Percentiles rank a stretch among this genome's conserved stretches.
These are phyloP conservation scores for Chrysosporium keratinophilum DNA, from an alignment of 2,329 filamentous ascomycete species.

Conservation along the genomic window DNA sequence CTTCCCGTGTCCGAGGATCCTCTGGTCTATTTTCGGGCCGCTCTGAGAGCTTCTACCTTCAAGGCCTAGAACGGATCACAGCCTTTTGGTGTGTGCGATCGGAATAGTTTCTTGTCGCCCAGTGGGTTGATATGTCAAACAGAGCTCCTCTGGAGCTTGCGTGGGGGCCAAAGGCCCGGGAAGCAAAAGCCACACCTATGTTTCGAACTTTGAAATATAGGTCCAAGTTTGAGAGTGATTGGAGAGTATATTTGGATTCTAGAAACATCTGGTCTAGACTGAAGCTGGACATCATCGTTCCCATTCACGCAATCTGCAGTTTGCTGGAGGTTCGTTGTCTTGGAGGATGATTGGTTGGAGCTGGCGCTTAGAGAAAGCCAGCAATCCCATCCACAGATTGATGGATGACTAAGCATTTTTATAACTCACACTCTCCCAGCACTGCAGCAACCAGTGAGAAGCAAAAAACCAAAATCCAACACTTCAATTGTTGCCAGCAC, in stretches of 20 bases:
- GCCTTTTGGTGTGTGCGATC: not conserved
- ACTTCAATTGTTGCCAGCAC: no score
- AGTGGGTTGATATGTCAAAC: not conserved
- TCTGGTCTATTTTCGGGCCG: not conserved
- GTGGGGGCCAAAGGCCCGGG: not conserved
- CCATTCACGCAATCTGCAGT: not conserved
- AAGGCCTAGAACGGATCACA: constrained; percentile 3
- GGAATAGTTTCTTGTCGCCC: not conserved
- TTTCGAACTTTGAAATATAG: not conserved
- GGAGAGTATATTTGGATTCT: constrained; percentile 8
- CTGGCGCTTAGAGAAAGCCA: not conserved
- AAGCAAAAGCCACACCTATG: constrained; percentile 2
- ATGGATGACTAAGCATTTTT: not conserved
- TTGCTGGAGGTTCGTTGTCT: not conserved
- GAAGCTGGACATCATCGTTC: not conserved
- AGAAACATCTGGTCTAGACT: not conserved
- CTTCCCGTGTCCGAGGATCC: constrained; percentile 1
- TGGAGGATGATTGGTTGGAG: not conserved
- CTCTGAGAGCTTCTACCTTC: not conserved
- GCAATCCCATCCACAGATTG: not conserved
- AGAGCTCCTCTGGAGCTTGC: constrained; percentile 1
- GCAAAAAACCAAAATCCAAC: no score
- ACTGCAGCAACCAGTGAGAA: no score
- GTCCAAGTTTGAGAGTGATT: not conserved
- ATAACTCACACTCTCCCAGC: no score